A percentile compares a stretch with the other conserved stretches of the same genome.
Conservation (phyloP, 2,329 filamentous ascomycete genomes). For the Cladosporium sp. region DNA sequence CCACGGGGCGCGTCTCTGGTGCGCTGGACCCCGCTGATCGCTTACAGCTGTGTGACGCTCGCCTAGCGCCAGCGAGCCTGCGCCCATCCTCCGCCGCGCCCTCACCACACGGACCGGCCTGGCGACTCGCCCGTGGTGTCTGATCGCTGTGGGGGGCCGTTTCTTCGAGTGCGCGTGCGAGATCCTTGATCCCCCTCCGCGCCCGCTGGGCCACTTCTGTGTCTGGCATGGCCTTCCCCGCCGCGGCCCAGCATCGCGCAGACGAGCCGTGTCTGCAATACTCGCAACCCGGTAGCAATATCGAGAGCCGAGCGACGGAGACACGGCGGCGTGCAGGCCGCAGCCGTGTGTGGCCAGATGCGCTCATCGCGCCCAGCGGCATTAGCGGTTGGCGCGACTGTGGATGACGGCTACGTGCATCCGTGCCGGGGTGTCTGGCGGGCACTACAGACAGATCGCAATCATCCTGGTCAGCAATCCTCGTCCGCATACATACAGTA, state of each 20-base stretch:
- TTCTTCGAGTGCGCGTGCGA: too few species aligned
- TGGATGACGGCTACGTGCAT: slow-evolving; percentile 1
- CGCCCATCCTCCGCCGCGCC: too few species aligned
- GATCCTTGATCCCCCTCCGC: too few species aligned
- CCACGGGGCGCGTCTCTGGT: neutral
- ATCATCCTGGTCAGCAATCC: slow-evolving; percentile 6
- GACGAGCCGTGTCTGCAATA: too few species aligned
- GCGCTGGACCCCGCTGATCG: slow-evolving; percentile 9
- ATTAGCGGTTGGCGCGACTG: slow-evolving; percentile 2
- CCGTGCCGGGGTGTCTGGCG: neutral
- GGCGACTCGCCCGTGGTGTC: neutral
- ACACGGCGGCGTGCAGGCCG: neutral
- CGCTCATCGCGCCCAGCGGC: neutral
- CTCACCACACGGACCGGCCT: neutral
- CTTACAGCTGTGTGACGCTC: slow-evolving; percentile 6
- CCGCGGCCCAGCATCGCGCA: too few species aligned
- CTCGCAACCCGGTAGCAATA: too few species aligned
- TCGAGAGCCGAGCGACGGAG: neutral
- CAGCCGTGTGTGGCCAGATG: neutral
- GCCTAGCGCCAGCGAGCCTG: neutral
- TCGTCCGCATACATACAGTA: neutral
- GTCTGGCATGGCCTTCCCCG: too few species aligned
- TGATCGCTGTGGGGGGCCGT: too few species aligned
- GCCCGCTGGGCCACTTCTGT: too few species aligned
- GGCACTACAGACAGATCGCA: slow-evolving; percentile 5